These are phyloP conservation scores for Trichoderma asperelloides DNA, from an alignment of 495 filamentous ascomycete genomes.

Conservation along the genomic window DNA sequence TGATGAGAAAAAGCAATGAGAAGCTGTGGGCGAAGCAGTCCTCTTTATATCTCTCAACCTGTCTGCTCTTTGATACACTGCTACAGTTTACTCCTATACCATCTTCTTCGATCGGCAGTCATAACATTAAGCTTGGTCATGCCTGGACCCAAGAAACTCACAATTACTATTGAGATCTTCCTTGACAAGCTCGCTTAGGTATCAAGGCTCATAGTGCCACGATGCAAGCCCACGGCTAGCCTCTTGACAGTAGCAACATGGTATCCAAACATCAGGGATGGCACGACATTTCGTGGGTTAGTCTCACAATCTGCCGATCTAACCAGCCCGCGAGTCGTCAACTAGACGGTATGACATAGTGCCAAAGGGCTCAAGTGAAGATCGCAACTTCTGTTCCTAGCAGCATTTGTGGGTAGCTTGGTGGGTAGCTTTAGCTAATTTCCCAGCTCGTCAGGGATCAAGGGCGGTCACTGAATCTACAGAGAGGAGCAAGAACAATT, in stretches of 20 bases:
- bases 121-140: neutral
- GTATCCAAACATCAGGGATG: neutral
- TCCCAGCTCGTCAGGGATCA: neutral
- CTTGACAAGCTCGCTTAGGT: slow-evolving; percentile 2
- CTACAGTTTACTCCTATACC: neutral
- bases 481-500: no score
- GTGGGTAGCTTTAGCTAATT: neutral
- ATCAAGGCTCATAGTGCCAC: neutral
- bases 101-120: neutral
- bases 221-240: neutral
- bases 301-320: neutral
- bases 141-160: neutral
- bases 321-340: neutral
- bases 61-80: neutral
- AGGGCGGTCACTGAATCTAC: neutral
- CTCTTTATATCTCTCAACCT: neutral
- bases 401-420: neutral
- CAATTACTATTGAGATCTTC: neutral
- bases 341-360: neutral
- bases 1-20: neutral
- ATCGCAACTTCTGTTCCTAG: neutral
- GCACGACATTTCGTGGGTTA: neutral
- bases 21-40: neutral
- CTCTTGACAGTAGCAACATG: neutral
- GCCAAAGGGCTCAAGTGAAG: neutral